Evolutionary conservation across 1,139 yeast species (phyloP), one percentile per base, ranked within the genome.

Genomic region (Kurtzmaniella natalensis): DNA sequence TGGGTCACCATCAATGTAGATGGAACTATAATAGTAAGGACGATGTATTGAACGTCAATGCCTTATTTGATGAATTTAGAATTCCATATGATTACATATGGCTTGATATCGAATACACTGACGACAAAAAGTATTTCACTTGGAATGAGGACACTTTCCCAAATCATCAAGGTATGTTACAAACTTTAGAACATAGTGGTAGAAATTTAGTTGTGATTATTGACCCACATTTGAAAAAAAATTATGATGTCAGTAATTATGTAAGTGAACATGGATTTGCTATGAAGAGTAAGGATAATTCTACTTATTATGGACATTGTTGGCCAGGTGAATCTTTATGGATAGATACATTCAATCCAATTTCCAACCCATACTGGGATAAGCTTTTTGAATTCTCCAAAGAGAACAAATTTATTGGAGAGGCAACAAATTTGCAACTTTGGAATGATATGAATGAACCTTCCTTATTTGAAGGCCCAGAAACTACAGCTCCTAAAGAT

Each of bases 381-480:
- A 26, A 42, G 13, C 52, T 54, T 18, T 64, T 57, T 40, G 43
- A 38, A 24, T 45, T 49, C 37, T 42, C 54, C 3, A 28, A 36
- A 3, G 41, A 47, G 8, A 54, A 61, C 36, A 45, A 47, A 4
- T 75, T 83, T 38, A 67, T 79, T 43, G 78, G 81, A 0, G 62
- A 70, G 23, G 46, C 59, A 6, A 57, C 67, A 6, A 92, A 92
- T 50, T 55, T 88, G 35, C 83, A 82, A 49, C 64, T 94, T 20
- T 92, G 99, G 99, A 94, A 92, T 56, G 98, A 94, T 56, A 92
- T 92, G 99, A 87, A 85, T 58, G 99, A 92, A 58, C 97, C 97
- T 0, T 86, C 96, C 0, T 83, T 92, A 3, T 94, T 92, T 55
- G 77, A 81, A 47, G 98, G 97, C 0, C 95, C 97, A 1, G 99